These are phyloP conservation scores for Kickxella alabastrina DNA, from an alignment of 192 early-diverging fungal species.

Conservation along the genomic window DNA sequence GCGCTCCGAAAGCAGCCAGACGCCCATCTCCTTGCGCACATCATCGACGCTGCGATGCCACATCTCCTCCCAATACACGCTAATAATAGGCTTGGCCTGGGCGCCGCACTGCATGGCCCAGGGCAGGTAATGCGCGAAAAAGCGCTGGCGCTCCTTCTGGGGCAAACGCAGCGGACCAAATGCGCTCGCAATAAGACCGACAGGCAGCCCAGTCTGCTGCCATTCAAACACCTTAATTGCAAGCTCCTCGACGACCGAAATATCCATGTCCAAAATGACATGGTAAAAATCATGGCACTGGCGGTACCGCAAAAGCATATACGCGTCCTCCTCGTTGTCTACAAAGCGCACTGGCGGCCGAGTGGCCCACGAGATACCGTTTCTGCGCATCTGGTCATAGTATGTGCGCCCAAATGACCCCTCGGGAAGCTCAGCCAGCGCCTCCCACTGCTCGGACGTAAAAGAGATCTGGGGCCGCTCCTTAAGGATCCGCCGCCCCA, in stretches of 20 bases:
- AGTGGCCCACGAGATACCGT: conserved; percentile 79
- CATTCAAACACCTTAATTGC: conserved; percentile 95
- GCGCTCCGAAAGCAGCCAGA: conserved; percentile 52
- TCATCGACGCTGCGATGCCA: conserved; percentile 63
- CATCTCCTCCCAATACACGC: conserved; percentile 85
- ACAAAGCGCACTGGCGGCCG: conserved; percentile 82
- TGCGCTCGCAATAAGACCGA: conserved; percentile 76
- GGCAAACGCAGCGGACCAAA: conserved; percentile 76
- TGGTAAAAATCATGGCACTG: conserved; percentile 96
- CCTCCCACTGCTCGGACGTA: conserved; percentile 61
- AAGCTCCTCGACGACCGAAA: conserved; percentile 85
- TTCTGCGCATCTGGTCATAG: conserved; percentile 69
- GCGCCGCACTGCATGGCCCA: conserved; percentile 89
- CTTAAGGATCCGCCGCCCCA: conserved; percentile 78
- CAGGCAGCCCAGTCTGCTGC: conserved; percentile 85
- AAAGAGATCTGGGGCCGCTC: conserved; percentile 77
- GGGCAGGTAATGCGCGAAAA: conserved; percentile 75
- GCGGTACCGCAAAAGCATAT: conserved; percentile 89
- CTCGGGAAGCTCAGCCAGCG: conserved; percentile 56
- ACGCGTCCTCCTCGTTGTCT: conserved; percentile 85
- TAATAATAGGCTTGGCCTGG: conserved; percentile 73
- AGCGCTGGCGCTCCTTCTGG: conserved; percentile 53
- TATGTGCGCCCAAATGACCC: conserved; percentile 88
- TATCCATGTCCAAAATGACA: conserved; percentile 73
- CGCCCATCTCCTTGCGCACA: conserved; percentile 71